phyloP scores from a whole-genome alignment of 2,329 filamentous ascomycete genomes.

The Epicoccum sorghinum region DNA sequence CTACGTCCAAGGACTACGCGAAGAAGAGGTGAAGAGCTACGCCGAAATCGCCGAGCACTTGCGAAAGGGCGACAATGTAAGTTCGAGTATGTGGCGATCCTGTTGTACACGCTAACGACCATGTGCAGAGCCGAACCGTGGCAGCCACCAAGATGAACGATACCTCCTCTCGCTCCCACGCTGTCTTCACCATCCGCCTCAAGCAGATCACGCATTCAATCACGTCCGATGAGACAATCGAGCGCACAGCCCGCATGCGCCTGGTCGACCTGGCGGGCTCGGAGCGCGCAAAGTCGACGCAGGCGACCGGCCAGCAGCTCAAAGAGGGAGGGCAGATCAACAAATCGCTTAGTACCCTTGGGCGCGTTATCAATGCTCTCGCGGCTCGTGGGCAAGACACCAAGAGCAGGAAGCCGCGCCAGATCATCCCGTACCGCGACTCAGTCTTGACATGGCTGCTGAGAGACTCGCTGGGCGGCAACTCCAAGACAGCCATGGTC shows the following conservation, averaged over 20 bases:
- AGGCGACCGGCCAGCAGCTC: conserved; percentile 88
- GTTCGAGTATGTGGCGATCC: background rate
- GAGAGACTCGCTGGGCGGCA: conserved; percentile 94
- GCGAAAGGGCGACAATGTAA: conserved; percentile 77
- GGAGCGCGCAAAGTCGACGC: conserved; percentile 92
- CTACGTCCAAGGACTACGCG: conserved; percentile 95
- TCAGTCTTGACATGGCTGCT: conserved; percentile 84
- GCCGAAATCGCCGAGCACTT: conserved; percentile 88
- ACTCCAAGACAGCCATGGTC: conserved; percentile 99
- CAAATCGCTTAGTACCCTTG: conserved; percentile 94
- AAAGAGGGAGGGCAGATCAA: conserved; percentile 98
- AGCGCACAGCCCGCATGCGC: conserved; percentile 90
- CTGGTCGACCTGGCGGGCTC: conserved; percentile 94
- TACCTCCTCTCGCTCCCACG: conserved; percentile 93
- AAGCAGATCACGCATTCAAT: conserved; percentile 99
- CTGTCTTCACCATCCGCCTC: conserved; percentile 96
- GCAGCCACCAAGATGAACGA: conserved; percentile 99
- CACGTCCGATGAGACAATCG: conserved; percentile 96
- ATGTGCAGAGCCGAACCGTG: conserved; percentile 71
- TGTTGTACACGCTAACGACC: conserved; percentile 11
- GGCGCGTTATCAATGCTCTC: conserved; percentile 92
- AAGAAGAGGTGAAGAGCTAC: conserved; percentile 87
- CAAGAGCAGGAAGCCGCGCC: conserved; percentile 52
- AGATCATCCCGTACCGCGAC: conserved; percentile 91
- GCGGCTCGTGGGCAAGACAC: conserved; percentile 65